Evolutionary conservation across 1,284 basidiomycete species (phyloP).

Genomic region (Rhodotorula sp.): DNA sequence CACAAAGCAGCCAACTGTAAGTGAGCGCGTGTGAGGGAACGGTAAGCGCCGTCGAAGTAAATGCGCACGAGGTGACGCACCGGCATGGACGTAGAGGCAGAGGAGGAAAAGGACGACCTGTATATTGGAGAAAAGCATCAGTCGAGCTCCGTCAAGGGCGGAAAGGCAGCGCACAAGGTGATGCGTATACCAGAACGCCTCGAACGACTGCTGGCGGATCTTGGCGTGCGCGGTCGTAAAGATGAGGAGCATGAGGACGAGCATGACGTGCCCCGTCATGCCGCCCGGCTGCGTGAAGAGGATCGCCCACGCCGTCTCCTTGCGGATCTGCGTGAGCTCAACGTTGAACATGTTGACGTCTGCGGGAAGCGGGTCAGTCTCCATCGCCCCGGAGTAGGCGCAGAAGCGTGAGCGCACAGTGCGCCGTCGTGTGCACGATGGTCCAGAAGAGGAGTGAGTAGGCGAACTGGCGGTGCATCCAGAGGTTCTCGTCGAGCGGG

Average conservation of each 20-base stretch:
- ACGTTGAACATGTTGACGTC: conserved; percentile 86
- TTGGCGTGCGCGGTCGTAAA: conserved; percentile 66
- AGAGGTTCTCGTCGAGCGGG: conserved; percentile 83
- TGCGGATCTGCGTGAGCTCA: conserved; percentile 62
- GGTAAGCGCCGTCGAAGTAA: not conserved
- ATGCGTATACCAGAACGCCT: conserved; percentile 91
- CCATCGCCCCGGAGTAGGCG: too few relatives aligned
- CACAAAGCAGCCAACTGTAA: conserved; percentile 73
- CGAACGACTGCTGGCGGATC: conserved; percentile 80
- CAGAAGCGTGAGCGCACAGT: conserved; percentile 54
- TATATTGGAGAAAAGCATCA: not conserved
- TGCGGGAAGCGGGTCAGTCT: not conserved
- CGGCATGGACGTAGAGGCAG: conserved; percentile 80
- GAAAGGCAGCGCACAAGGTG: conserved; percentile 71
- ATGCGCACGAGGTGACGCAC: conserved; percentile 44
- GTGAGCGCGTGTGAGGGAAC: not conserved
- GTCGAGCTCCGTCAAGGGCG: not conserved
- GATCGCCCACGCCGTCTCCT: conserved; percentile 70
- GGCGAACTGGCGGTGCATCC: conserved; percentile 79
- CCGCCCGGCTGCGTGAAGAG: conserved; percentile 74
- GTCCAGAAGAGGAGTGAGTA: conserved; percentile 79
- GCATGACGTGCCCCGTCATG: conserved; percentile 75
- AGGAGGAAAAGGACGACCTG: conserved; percentile 32
- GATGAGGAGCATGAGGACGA: conserved; percentile 77
- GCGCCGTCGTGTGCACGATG: conserved; percentile 77